Evolutionary conservation across 2,329 filamentous ascomycete genomes (phyloP).

Genomic region (Thelonectria blattea): DNA sequence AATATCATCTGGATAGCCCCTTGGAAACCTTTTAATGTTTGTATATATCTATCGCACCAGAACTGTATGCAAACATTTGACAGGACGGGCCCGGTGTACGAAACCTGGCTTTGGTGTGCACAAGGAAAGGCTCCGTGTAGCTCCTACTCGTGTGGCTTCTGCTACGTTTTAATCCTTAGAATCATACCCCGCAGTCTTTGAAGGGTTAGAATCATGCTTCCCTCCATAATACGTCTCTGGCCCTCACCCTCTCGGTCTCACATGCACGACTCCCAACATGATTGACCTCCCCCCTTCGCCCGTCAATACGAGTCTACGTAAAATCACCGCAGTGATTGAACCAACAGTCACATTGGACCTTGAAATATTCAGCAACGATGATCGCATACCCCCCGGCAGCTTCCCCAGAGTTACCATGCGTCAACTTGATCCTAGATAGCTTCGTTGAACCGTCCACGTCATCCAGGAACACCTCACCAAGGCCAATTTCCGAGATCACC

Average conservation of each 20-base stretch:
- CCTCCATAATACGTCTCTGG: too few species aligned
- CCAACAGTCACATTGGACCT: not conserved
- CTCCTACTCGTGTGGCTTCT: too few species aligned
- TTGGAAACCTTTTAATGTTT: too few species aligned
- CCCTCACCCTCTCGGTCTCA: not conserved
- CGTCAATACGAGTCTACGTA: not conserved
- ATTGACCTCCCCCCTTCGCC: not conserved
- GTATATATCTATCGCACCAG: too few species aligned
- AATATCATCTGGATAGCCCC: too few species aligned
- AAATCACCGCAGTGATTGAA: not conserved
- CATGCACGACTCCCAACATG: not conserved
- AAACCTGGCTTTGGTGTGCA: too few species aligned
- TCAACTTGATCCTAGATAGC: not conserved
- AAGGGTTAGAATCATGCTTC: too few species aligned
- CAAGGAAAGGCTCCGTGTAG: too few species aligned
- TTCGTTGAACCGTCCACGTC: conserved; percentile 8
- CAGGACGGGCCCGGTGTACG: too few species aligned
- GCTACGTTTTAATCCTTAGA: too few species aligned
- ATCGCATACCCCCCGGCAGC: not conserved
- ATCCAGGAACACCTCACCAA: conserved; percentile 11
- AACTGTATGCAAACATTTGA: too few species aligned
- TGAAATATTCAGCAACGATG: not conserved
- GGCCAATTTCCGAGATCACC: conserved; percentile 7
- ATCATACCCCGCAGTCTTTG: too few species aligned
- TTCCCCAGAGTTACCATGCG: not conserved